Conservation (phyloP, 2,329 filamentous ascomycete species). For the Fusarium nodosum region DNA sequence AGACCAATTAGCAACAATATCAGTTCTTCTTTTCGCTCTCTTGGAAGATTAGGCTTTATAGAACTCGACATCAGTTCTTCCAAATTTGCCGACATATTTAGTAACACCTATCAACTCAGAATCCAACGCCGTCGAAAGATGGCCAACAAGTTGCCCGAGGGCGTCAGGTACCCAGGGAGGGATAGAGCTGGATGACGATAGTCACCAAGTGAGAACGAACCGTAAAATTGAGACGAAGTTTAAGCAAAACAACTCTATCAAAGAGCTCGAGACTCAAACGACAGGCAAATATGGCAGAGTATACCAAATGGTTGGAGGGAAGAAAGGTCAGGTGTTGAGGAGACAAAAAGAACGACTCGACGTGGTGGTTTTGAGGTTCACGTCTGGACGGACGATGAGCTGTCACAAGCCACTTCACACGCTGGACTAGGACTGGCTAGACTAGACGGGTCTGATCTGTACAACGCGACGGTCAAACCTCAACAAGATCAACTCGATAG, state of each 20-base stretch:
- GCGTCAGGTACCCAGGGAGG: too few relatives aligned
- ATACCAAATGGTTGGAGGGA: background rate
- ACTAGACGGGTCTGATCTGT: constrained; percentile 7
- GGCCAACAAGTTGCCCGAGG: too few relatives aligned
- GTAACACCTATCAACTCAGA: too few relatives aligned
- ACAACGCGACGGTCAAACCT: constrained; percentile 20
- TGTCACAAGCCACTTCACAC: constrained; percentile 36
- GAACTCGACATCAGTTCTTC: too few relatives aligned
- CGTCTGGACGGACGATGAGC: constrained; percentile 12
- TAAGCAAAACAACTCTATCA: background rate
- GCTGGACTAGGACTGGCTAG: background rate
- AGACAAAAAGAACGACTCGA: constrained; percentile 15
- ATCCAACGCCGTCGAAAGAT: too few relatives aligned
- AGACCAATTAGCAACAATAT: too few relatives aligned
- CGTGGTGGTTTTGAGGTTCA: constrained; percentile 20
- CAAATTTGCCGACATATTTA: too few relatives aligned
- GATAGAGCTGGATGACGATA: constrained; percentile 16
- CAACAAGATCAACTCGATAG: constrained; percentile 28
- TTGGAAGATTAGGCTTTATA: too few relatives aligned
- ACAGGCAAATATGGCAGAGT: background rate
- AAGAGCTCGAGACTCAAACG: background rate
- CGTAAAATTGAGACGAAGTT: constrained; percentile 7
- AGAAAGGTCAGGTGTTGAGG: constrained; percentile 29
- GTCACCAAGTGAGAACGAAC: constrained; percentile 1
- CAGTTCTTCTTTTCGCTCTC: too few relatives aligned